These are phyloP conservation scores for Hypoxylon sp. DNA, from an alignment of 2,329 filamentous ascomycete species.

Conservation along the genomic window DNA sequence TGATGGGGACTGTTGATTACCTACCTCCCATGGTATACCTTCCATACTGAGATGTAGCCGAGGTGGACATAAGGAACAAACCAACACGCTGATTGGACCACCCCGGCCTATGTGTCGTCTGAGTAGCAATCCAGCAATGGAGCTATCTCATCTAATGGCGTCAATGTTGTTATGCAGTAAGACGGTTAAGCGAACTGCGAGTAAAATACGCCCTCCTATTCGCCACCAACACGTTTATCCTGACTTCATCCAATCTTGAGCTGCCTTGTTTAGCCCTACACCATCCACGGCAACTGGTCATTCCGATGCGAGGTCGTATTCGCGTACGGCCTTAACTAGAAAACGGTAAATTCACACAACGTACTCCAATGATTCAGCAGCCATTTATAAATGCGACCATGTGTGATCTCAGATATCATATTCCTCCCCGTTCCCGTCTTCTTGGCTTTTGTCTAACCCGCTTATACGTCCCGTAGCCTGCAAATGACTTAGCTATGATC, in stretches of 20 bases:
- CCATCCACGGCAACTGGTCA: not conserved
- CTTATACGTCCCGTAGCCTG: not conserved
- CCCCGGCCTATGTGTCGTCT: not conserved
- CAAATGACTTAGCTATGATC: slow-evolving; percentile 5
- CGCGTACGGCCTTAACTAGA: slow-evolving; percentile 3
- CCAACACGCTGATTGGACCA: not conserved
- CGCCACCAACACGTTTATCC: slow-evolving; percentile 9
- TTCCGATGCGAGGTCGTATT: slow-evolving; percentile 30
- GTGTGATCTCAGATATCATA: not conserved
- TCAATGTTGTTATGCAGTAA: not conserved
- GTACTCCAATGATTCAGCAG: not conserved
- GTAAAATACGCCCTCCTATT: slow-evolving; percentile 9
- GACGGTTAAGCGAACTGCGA: slow-evolving; percentile 5
- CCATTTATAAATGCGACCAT: slow-evolving; percentile 2
- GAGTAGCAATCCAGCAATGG: not conserved
- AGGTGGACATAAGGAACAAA: not conserved
- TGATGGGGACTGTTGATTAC: too few relatives aligned
- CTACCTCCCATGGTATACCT: not conserved
- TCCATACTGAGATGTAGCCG: not conserved
- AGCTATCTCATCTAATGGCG: not conserved
- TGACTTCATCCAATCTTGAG: slow-evolving; percentile 12
- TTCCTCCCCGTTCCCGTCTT: not conserved
- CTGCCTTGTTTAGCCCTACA: not conserved
- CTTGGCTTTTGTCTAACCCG: not conserved
- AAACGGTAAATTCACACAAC: not conserved